Conservation (phyloP, 495 filamentous ascomycete genomes). For the Neohortaea acidophila region DNA sequence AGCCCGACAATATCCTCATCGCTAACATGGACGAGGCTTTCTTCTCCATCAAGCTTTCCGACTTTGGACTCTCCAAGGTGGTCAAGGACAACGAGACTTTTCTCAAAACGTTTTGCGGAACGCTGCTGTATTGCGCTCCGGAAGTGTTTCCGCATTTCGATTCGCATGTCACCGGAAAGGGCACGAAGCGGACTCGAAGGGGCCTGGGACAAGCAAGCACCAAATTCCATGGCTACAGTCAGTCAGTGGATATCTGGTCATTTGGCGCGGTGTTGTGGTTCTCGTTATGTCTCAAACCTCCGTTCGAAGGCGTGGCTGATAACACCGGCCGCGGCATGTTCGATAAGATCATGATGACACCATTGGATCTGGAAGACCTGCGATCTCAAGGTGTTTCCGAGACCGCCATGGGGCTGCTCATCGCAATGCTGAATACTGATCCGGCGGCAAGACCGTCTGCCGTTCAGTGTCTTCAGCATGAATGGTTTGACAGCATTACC, state of each 20-base stretch:
- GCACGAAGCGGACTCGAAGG: slow-evolving; percentile 37
- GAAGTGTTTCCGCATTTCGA: slow-evolving; percentile 81
- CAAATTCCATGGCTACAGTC: slow-evolving; percentile 43
- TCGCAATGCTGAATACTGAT: slow-evolving; percentile 56
- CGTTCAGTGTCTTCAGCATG: slow-evolving; percentile 43
- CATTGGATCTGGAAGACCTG: slow-evolving; percentile 47
- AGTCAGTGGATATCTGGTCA: slow-evolving; percentile 90
- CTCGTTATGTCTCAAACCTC: slow-evolving; percentile 55
- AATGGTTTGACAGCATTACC: slow-evolving; percentile 47
- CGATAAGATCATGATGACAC: slow-evolving; percentile 64
- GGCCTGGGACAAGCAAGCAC: slow-evolving; percentile 28
- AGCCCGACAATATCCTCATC: slow-evolving; percentile 93
- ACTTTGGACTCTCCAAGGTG: slow-evolving; percentile 91
- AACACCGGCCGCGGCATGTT: slow-evolving; percentile 48
- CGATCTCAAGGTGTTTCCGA: slow-evolving; percentile 40
- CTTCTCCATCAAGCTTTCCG: slow-evolving; percentile 74
- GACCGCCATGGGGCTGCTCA: slow-evolving; percentile 54
- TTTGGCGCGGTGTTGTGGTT: slow-evolving; percentile 81
- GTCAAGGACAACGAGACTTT: slow-evolving; percentile 71
- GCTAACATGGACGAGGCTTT: slow-evolving; percentile 42
- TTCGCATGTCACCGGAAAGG: slow-evolving; percentile 14
- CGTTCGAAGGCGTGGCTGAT: slow-evolving; percentile 55
- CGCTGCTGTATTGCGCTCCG: slow-evolving; percentile 85
- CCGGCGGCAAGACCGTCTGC: slow-evolving; percentile 55
- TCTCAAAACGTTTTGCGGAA: slow-evolving; percentile 91